A percentile compares a stretch with the other conserved stretches of the same genome.
Evolutionary conservation across 169 alveolate species (phyloP).

Genomic region (Neospora caninum): DNA sequence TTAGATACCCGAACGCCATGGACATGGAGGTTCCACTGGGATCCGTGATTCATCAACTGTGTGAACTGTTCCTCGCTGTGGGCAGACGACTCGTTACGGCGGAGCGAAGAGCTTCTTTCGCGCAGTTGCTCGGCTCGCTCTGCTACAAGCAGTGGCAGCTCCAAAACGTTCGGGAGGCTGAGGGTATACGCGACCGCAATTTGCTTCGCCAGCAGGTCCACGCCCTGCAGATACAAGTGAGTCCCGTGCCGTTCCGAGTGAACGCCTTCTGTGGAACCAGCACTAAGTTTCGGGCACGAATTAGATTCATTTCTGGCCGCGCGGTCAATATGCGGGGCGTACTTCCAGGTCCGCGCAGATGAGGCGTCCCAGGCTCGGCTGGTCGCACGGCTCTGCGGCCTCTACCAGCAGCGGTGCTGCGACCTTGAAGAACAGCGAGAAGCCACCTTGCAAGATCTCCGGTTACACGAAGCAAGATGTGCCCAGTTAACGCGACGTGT

Average conservation of each 20-base stretch:
- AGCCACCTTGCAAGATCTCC: background rate
- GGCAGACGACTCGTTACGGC: background rate
- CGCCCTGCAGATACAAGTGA: conserved; percentile 1
- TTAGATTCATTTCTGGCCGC: background rate
- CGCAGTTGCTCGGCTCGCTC: background rate
- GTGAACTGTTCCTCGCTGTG: conserved; percentile 30
- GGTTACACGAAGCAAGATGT: background rate
- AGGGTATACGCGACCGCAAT: background rate
- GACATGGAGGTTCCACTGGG: background rate
- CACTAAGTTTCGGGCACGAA: background rate
- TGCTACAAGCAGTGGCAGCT: conserved; percentile 38
- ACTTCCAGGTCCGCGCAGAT: background rate
- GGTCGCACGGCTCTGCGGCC: background rate
- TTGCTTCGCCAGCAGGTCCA: conserved; percentile 11
- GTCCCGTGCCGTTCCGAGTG: background rate
- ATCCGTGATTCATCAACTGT: conserved; percentile 19
- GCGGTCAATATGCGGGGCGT: background rate
- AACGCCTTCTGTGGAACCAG: background rate
- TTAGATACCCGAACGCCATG: background rate
- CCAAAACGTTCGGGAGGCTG: conserved; percentile 7
- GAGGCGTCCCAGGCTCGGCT: conserved; percentile 27
- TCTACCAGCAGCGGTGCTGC: background rate
- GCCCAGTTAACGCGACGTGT: background rate
- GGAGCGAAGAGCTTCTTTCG: background rate
- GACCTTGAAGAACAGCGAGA: background rate